Evolutionary conservation across 2,329 filamentous ascomycete species (phyloP).

Genomic region (Cordyceps farinosa): DNA sequence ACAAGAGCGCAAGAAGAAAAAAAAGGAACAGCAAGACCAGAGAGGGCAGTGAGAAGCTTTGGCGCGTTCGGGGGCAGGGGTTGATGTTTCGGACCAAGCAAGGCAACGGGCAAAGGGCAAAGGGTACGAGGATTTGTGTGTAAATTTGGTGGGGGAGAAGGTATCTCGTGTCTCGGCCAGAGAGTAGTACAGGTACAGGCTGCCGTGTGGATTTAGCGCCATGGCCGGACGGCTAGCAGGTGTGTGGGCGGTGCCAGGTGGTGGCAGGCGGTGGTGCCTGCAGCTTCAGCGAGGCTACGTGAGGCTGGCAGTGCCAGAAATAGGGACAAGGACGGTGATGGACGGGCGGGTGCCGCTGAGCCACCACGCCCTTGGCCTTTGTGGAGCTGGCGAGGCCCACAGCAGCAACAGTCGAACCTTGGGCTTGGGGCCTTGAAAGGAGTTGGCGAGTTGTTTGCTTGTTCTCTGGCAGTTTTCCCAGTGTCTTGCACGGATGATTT

Average conservation of each 20-base stretch:
- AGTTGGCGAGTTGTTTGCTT: background rate
- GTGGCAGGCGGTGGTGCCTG: background rate
- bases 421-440: background rate
- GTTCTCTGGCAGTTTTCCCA: background rate
- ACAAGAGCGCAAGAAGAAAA: constrained; percentile 4
- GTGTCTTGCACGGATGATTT: no score
- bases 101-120: constrained; percentile 5
- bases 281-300: background rate
- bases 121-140: constrained; percentile 2
- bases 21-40: constrained; percentile 18
- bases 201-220: background rate
- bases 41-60: constrained; percentile 11
- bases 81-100: constrained; percentile 16
- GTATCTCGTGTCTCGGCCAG: background rate
- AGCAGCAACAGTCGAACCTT: background rate
- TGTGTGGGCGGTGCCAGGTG: background rate
- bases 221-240: background rate
- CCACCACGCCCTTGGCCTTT: constrained; percentile 27
- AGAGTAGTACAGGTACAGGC: background rate
- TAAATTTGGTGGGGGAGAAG: background rate
- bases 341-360: constrained; percentile 24
- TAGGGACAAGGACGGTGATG: constrained; percentile 25
- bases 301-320: constrained; percentile 21
- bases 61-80: constrained; percentile 16
- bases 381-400: constrained; percentile 20